phyloP scores from a whole-genome alignment of 202 grass and related monocot species.

The Setaria italica region DNA sequence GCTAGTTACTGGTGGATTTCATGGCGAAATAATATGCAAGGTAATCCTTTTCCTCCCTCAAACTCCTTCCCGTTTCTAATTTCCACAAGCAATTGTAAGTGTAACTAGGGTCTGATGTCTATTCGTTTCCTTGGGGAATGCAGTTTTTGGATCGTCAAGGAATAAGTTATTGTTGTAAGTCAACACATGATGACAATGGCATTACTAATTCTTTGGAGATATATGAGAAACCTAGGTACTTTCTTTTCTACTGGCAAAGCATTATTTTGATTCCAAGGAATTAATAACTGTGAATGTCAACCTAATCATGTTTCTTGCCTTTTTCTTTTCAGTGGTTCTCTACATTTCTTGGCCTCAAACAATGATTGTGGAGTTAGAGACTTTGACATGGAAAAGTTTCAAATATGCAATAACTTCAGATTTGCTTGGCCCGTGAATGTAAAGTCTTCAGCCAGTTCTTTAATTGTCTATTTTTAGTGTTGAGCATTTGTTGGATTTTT shows the following conservation, averaged over 20 bases:
- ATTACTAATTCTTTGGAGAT: constrained; percentile 90
- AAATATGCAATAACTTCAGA: constrained; percentile 71
- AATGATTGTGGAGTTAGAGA: constrained; percentile 83
- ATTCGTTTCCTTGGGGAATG: constrained; percentile 23
- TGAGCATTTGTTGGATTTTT: background rate
- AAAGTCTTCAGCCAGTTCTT: constrained; percentile 36
- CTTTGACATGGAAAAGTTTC: constrained; percentile 81
- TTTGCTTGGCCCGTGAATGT: constrained; percentile 84
- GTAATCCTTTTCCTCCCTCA: constrained; percentile 52
- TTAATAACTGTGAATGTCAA: constrained; percentile 9
- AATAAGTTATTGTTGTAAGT: constrained; percentile 87
- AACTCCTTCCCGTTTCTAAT: background rate
- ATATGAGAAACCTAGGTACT: constrained; percentile 77
- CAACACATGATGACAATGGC: constrained; percentile 74
- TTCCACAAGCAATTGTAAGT: background rate
- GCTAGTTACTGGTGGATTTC: constrained; percentile 79
- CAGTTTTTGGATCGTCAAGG: constrained; percentile 88
- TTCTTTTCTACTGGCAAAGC: constrained; percentile 18
- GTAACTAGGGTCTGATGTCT: constrained; percentile 8
- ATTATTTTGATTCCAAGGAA: constrained; percentile 17
- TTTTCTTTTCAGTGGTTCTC: constrained; percentile 55
- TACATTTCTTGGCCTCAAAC: constrained; percentile 86
- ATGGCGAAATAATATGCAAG: constrained; percentile 96
- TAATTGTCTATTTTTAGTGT: constrained; percentile 8
- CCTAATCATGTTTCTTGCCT: constrained; percentile 5